phyloP scores from a whole-genome alignment of 2,329 filamentous ascomycete genomes.

The Colletotrichum sp. region DNA sequence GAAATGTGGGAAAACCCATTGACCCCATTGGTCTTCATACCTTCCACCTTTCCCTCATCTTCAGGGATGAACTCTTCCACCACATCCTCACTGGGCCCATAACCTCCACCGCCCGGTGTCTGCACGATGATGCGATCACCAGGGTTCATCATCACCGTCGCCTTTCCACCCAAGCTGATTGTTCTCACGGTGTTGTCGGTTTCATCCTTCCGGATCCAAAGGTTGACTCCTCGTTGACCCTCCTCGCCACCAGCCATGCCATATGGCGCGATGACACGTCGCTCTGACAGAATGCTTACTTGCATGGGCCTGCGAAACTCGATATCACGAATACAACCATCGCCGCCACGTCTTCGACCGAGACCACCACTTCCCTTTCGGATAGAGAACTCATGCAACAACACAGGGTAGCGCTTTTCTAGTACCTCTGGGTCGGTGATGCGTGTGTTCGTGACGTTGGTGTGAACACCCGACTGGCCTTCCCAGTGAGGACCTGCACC shows the following conservation, averaged over 20 bases:
- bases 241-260: neutral
- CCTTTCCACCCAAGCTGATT: neutral
- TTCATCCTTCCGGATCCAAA: neutral
- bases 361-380: slow-evolving; percentile 21
- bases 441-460: slow-evolving; percentile 43
- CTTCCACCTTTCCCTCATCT: neutral
- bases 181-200: neutral
- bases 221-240: neutral
- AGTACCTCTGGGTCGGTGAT: slow-evolving; percentile 40
- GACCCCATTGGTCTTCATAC: neutral
- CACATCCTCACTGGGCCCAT: neutral
- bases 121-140: neutral
- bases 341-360: neutral
- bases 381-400: slow-evolving; percentile 35
- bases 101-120: neutral
- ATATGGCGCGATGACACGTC: neutral
- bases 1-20: neutral
- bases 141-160: neutral
- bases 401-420: slow-evolving; percentile 36
- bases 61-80: neutral
- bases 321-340: neutral
- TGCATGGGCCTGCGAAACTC: neutral
- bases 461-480: slow-evolving; percentile 33
- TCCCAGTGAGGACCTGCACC: slow-evolving; percentile 34
- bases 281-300: neutral